Evolutionary conservation across 768 basidiomycete species (phyloP).

Genomic region (Saitozyma podzolica): DNA sequence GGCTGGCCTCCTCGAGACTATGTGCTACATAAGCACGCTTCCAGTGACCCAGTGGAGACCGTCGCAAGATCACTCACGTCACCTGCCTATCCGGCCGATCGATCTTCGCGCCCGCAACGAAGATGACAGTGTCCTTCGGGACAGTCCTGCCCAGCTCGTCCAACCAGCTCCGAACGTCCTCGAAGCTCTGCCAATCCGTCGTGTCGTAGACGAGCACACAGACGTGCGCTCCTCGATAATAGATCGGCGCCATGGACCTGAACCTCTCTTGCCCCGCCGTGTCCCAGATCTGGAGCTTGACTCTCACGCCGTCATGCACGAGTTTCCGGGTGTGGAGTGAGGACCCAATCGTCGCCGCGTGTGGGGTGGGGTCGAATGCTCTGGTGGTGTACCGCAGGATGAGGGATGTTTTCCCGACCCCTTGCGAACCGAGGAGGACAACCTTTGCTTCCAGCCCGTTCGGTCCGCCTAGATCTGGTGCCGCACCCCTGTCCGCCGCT

Average conservation of each 20-base stretch:
- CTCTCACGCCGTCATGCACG: constrained; percentile 39
- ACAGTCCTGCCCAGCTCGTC: constrained; percentile 43
- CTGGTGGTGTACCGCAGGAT: constrained; percentile 46
- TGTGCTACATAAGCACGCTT: background rate
- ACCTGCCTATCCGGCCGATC: constrained; percentile 29
- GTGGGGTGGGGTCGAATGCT: constrained; percentile 23
- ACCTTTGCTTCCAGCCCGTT: constrained; percentile 50
- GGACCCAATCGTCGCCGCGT: constrained; percentile 41
- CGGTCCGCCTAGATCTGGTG: constrained; percentile 32
- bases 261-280: constrained; percentile 52
- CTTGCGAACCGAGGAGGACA: constrained; percentile 47
- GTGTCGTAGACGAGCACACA: constrained; percentile 46
- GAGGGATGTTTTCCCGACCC: constrained; percentile 49
- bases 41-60: background rate
- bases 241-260: constrained; percentile 48
- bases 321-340: constrained; percentile 45
- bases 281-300: constrained; percentile 51
- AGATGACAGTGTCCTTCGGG: constrained; percentile 45
- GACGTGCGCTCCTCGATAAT: constrained; percentile 48
- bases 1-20: constrained; percentile 34
- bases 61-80: constrained; percentile 19
- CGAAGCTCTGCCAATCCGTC: constrained; percentile 39
- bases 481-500: constrained; percentile 1
- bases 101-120: constrained; percentile 42
- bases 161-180: constrained; percentile 43